Evolutionary conservation across 345 rosid species (phyloP).

Genomic region (Turritis glabra): DNA sequence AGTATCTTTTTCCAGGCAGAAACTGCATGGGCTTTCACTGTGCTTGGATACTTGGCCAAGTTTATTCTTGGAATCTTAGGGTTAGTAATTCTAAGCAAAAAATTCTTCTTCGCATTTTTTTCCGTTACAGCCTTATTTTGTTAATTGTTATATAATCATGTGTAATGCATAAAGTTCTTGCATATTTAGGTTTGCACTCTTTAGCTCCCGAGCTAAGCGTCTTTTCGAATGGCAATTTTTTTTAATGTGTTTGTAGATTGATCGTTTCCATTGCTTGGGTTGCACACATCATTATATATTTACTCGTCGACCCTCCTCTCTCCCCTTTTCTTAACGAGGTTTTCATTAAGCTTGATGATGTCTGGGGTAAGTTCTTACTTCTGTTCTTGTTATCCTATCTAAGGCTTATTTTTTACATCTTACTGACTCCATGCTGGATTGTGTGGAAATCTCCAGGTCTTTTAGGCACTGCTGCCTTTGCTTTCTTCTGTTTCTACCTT

Average conservation of each 20-base stretch:
- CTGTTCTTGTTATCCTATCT: background rate
- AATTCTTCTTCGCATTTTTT: background rate
- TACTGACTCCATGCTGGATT: constrained; percentile 6
- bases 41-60: constrained; percentile 93
- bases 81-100: constrained; percentile 46
- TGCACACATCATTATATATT: constrained; percentile 87
- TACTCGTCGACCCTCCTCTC: constrained; percentile 83
- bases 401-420: background rate
- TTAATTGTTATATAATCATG: background rate
- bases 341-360: constrained; percentile 92
- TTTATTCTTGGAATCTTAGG: constrained; percentile 82
- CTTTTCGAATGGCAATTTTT: constrained; percentile 1
- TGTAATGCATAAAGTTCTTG: background rate
- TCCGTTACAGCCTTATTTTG: background rate
- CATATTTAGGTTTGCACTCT: background rate
- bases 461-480: constrained; percentile 95
- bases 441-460: constrained; percentile 63
- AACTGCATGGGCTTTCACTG: constrained; percentile 95
- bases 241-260: constrained; percentile 48
- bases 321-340: constrained; percentile 91
- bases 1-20: constrained; percentile 68
- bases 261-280: constrained; percentile 96
- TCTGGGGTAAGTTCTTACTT: constrained; percentile 71
- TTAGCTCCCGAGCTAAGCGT: constrained; percentile 1
- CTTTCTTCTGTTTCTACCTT: constrained; percentile 98